These are phyloP conservation scores for Penicillium daleae DNA, from an alignment of 495 filamentous ascomycete genomes.

Conservation along the genomic window DNA sequence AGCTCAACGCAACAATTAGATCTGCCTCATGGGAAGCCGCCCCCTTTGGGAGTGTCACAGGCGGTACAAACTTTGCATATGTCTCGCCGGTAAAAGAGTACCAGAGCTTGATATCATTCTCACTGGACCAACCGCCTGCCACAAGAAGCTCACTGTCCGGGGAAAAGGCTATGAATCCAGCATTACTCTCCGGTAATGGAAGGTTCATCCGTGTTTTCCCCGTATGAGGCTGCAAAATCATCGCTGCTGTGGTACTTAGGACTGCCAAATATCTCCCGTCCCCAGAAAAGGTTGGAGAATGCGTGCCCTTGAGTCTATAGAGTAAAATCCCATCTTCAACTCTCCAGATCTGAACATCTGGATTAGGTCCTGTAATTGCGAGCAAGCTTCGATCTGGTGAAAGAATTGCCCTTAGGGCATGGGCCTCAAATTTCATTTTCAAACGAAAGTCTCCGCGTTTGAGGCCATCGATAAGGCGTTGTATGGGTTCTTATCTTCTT, in stretches of 20 bases:
- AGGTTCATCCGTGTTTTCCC: not conserved
- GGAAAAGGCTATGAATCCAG: not conserved
- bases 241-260: not conserved
- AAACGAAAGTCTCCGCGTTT: not conserved
- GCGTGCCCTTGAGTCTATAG: not conserved
- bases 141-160: not conserved
- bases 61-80: not conserved
- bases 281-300: not conserved
- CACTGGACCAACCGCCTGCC: not conserved
- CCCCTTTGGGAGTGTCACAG: not conserved
- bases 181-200: not conserved
- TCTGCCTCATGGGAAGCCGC: not conserved
- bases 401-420: not conserved
- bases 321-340: not conserved
- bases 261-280: not conserved
- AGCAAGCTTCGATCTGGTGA: not conserved
- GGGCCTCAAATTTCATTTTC: not conserved
- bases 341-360: not conserved
- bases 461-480: not conserved
- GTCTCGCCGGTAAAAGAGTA: not conserved
- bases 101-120: not conserved
- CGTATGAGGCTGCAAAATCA: not conserved
- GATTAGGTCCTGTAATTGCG: not conserved
- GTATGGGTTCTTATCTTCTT: not conserved
- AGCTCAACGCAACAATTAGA: not conserved